Evolutionary conservation across 2,329 filamentous ascomycete genomes (phyloP).

Genomic region (Penicillium sp.): DNA sequence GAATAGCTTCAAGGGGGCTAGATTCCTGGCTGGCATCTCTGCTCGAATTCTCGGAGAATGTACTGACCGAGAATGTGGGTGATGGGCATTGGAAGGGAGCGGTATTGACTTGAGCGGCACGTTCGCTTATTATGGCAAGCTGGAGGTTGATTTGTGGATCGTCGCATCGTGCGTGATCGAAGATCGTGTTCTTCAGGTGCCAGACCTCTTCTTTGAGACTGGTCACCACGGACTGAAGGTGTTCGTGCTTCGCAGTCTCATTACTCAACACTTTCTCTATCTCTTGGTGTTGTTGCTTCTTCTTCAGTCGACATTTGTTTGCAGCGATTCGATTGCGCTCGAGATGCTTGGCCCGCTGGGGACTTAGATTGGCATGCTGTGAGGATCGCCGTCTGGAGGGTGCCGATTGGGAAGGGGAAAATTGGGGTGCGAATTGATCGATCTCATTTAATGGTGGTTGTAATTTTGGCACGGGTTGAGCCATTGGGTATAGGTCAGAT

Average conservation of each 20-base stretch:
- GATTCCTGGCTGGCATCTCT: neutral
- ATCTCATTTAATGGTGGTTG: neutral
- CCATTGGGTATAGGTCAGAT: neutral
- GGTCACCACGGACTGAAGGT: constrained; percentile 15
- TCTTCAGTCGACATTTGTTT: constrained; percentile 24
- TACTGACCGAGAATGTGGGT: constrained; percentile 9
- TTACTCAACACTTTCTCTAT: constrained; percentile 15
- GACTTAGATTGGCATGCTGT: constrained; percentile 1
- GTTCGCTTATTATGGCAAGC: constrained; percentile 18
- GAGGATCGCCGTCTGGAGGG: neutral
- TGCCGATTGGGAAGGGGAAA: neutral
- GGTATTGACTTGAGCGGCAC: neutral
- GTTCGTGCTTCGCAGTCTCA: constrained; percentile 20
- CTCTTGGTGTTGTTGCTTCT: constrained; percentile 20
- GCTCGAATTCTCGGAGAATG: constrained; percentile 16
- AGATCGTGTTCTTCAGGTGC: constrained; percentile 22
- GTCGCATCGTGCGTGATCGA: constrained; percentile 21
- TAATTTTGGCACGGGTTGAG: neutral
- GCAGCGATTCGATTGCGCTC: constrained; percentile 26
- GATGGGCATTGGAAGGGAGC: constrained; percentile 5
- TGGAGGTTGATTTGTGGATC: constrained; percentile 20
- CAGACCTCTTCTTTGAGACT: constrained; percentile 20
- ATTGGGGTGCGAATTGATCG: neutral
- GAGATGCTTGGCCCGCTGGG: constrained; percentile 18
- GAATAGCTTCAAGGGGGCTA: neutral